These are phyloP conservation scores for Scheffersomyces segobiensis DNA, from an alignment of 1,139 yeast genomes.

Conservation along the genomic window DNA sequence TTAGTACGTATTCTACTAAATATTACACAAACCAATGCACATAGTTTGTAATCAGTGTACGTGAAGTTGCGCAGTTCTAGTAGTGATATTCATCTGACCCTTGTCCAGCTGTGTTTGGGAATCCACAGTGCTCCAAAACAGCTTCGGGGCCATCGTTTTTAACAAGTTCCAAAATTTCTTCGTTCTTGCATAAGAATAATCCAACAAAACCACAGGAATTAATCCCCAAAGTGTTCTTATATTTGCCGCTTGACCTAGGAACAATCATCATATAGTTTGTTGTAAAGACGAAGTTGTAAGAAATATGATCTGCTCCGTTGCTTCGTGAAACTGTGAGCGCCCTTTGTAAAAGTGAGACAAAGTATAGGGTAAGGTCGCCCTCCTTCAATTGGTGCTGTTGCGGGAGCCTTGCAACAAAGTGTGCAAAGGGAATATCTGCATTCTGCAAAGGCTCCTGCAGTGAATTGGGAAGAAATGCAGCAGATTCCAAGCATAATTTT, in stretches of 20 bases:
- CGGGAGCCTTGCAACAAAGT: constrained; percentile 72
- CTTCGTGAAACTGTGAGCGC: constrained; percentile 65
- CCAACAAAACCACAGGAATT: constrained; percentile 86
- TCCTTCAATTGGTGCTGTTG: constrained; percentile 37
- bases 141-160: constrained; percentile 42
- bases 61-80: constrained; percentile 10
- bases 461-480: constrained; percentile 53
- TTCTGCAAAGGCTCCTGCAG: constrained; percentile 62
- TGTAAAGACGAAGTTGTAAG: constrained; percentile 82
- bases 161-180: constrained; percentile 47
- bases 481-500: constrained; percentile 43
- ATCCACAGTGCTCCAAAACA: constrained; percentile 62
- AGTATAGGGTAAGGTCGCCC: constrained; percentile 60
- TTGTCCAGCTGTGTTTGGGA: constrained; percentile 51
- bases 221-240: constrained; percentile 53
- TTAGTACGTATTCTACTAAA: not conserved
- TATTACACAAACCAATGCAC: not conserved
- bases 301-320: constrained; percentile 43
- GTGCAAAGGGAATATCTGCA: constrained; percentile 72
- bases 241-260: constrained; percentile 61
- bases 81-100: constrained; percentile 39
- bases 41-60: no score
- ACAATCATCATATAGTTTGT: constrained; percentile 79
- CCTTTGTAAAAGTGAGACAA: constrained; percentile 70
- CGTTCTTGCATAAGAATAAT: constrained; percentile 70